Evolutionary conservation across 2,329 filamentous ascomycete species (phyloP).

Genomic region (Arthroderma sp.): DNA sequence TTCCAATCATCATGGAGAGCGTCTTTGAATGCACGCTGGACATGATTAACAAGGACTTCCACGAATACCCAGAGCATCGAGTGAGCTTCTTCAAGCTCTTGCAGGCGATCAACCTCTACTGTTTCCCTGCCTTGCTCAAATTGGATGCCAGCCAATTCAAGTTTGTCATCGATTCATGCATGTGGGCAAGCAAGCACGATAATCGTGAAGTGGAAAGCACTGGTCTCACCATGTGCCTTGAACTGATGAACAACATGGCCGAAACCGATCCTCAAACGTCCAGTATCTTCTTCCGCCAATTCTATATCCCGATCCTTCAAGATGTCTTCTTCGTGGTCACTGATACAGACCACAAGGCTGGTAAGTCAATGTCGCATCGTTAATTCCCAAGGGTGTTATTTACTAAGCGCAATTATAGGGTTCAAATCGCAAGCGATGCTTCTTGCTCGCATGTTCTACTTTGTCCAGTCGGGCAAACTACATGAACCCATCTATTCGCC

Average conservation of each 20-base stretch:
- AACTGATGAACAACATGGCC: conserved; percentile 94
- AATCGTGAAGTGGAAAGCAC: conserved; percentile 96
- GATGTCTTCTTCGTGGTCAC: conserved; percentile 98
- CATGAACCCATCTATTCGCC: conserved; percentile 78
- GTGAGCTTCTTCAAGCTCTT: conserved; percentile 99
- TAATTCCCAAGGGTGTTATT: neutral
- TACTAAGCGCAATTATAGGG: conserved; percentile 28
- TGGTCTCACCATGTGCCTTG: conserved; percentile 93
- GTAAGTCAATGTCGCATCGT: conserved; percentile 13
- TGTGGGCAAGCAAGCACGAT: conserved; percentile 99
- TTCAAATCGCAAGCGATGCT: conserved; percentile 97
- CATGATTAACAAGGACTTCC: conserved; percentile 99
- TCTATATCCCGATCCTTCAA: conserved; percentile 89
- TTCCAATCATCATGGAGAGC: conserved; percentile 94
- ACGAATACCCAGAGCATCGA: conserved; percentile 93
- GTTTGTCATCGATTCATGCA: conserved; percentile 97
- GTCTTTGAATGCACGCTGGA: conserved; percentile 97
- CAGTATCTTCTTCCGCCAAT: conserved; percentile 94
- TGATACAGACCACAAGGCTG: conserved; percentile 95
- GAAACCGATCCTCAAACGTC: conserved; percentile 77
- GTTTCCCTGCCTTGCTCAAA: conserved; percentile 87
- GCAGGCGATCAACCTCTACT: conserved; percentile 89
- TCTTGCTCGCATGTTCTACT: conserved; percentile 89
- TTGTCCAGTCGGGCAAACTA: conserved; percentile 81
- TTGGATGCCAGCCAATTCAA: conserved; percentile 96